Evolutionary conservation across 2,329 filamentous ascomycete genomes (phyloP).

Genomic region (Epichloe typhina): DNA sequence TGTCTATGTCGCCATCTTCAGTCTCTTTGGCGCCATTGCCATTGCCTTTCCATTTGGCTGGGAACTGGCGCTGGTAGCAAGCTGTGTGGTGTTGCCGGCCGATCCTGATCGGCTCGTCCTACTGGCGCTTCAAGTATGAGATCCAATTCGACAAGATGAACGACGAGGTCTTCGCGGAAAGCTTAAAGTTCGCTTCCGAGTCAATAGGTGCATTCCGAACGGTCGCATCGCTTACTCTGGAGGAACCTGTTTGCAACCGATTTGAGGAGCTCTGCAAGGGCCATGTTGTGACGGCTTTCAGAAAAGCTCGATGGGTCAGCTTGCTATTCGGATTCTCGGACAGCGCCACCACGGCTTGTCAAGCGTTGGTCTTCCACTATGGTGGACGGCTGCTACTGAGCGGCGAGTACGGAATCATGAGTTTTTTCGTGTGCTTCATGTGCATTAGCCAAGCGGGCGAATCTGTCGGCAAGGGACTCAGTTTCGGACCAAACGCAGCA

Average conservation of each 20-base stretch:
- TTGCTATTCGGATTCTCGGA: slow-evolving; percentile 58
- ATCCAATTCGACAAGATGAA: slow-evolving; percentile 58
- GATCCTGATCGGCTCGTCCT: slow-evolving; percentile 32
- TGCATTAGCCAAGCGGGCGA: slow-evolving; percentile 56
- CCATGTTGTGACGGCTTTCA: slow-evolving; percentile 47
- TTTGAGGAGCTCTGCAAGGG: slow-evolving; percentile 45
- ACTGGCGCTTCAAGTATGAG: slow-evolving; percentile 43
- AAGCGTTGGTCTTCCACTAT: slow-evolving; percentile 56
- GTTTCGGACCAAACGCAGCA: slow-evolving; percentile 51
- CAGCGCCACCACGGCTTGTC: slow-evolving; percentile 47
- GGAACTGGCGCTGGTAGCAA: slow-evolving; percentile 59
- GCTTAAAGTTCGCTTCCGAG: slow-evolving; percentile 62
- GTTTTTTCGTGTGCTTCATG: slow-evolving; percentile 48
- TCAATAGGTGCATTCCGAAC: slow-evolving; percentile 63
- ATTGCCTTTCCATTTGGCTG: slow-evolving; percentile 52
- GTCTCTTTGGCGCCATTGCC: too few species aligned
- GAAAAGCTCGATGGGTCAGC: slow-evolving; percentile 47
- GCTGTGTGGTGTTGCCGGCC: slow-evolving; percentile 47
- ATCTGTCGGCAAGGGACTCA: slow-evolving; percentile 52
- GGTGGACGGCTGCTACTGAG: slow-evolving; percentile 44
- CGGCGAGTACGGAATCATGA: slow-evolving; percentile 31
- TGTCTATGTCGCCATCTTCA: too few species aligned
- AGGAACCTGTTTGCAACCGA: slow-evolving; percentile 47
- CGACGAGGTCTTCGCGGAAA: slow-evolving; percentile 53
- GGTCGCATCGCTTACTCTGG: slow-evolving; percentile 56